phyloP scores from a whole-genome alignment of 345 rosid genomes.

The Citrus hindsii region DNA sequence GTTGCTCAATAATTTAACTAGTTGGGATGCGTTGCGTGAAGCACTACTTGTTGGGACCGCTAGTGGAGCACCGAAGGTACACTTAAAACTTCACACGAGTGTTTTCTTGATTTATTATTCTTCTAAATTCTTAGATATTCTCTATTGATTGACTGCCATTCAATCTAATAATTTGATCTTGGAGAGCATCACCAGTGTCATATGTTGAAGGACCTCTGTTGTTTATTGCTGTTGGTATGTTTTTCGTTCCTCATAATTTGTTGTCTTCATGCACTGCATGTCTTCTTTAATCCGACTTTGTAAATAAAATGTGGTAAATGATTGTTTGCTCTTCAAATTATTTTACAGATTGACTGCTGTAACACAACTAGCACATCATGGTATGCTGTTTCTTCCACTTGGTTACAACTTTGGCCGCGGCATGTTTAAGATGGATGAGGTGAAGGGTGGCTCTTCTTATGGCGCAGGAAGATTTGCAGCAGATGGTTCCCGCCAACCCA shows the following conservation, averaged over 20 bases:
- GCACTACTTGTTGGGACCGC: no score
- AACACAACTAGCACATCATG: conserved; percentile 83
- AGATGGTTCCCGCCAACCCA: conserved; percentile 72
- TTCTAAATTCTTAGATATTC: no score
- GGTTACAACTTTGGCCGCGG: conserved; percentile 79
- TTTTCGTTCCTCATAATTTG: background rate
- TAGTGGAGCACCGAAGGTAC: no score
- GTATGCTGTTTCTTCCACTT: conserved; percentile 78
- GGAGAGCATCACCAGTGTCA: background rate
- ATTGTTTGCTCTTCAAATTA: background rate
- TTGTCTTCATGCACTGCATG: background rate
- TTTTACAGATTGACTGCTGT: conserved; percentile 66
- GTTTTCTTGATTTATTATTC: no score
- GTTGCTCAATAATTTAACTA: no score
- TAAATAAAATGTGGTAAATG: background rate
- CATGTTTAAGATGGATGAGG: conserved; percentile 85
- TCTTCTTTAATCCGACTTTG: background rate
- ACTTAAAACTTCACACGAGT: no score
- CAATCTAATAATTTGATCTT: background rate
- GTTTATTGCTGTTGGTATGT: background rate
- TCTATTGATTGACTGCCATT: no score
- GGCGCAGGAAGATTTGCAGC: conserved; percentile 91
- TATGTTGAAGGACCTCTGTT: background rate
- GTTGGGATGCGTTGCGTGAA: no score
- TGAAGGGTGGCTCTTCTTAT: conserved; percentile 85